Percentiles rank a stretch among this genome's conserved stretches.
Conservation (phyloP, 768 basidiomycete genomes). For the Russula ochroleuca region DNA sequence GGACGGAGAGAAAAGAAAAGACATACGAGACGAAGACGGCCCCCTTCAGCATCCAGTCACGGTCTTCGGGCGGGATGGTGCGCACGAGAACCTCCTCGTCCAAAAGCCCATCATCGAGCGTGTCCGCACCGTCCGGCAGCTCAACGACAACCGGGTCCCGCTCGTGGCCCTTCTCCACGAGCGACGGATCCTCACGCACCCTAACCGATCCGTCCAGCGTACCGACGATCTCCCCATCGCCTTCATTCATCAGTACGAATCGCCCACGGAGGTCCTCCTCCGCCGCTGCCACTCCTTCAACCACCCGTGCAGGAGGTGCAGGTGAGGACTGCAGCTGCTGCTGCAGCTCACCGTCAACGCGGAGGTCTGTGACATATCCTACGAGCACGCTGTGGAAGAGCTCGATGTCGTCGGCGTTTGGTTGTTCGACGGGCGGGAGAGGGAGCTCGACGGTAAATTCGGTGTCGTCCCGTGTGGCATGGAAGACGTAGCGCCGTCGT, state of each 20-base stretch:
- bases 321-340: background rate
- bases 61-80: slow-evolving; percentile 25
- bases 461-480: slow-evolving; percentile 20
- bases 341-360: background rate
- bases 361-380: slow-evolving; percentile 20
- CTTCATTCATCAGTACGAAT: slow-evolving; percentile 27
- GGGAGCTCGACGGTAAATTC: slow-evolving; percentile 23
- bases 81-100: slow-evolving; percentile 26
- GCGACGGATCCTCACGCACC: slow-evolving; percentile 25
- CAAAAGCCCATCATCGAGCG: slow-evolving; percentile 3
- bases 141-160: slow-evolving; percentile 25
- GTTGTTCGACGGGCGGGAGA: background rate
- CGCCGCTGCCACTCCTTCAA: background rate
- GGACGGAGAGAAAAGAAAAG: too few species aligned
- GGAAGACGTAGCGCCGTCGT: slow-evolving; percentile 25
- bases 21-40: slow-evolving; percentile 26
- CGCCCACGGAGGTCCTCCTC: slow-evolving; percentile 26
- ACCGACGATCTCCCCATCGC: slow-evolving; percentile 23
- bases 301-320: background rate
- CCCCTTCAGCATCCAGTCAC: slow-evolving; percentile 26
- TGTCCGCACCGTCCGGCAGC: slow-evolving; percentile 21
- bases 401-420: slow-evolving; percentile 16
- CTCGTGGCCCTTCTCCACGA: slow-evolving; percentile 23
- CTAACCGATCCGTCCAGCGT: slow-evolving; percentile 21
- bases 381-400: slow-evolving; percentile 26